A percentile compares a stretch with the other conserved stretches of the same genome.
These are phyloP conservation scores for Brassica incana DNA, from an alignment of 345 rosid genomes.

Conservation along the genomic window DNA sequence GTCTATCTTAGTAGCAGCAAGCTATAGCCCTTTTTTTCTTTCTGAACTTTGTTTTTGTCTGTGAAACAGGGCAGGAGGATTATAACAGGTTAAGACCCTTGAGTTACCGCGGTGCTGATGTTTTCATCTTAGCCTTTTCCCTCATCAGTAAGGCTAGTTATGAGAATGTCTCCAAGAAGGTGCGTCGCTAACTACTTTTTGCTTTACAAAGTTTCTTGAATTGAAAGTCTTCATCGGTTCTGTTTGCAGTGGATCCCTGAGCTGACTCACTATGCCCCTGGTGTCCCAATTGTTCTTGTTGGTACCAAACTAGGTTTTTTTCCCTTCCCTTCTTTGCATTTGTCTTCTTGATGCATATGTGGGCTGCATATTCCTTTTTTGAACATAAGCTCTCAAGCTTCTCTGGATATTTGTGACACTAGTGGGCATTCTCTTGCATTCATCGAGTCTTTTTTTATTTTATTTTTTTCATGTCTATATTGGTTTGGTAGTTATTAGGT, in stretches of 20 bases:
- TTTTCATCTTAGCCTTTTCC: constrained; percentile 89
- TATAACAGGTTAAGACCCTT: constrained; percentile 87
- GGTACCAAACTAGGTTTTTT: constrained; percentile 87
- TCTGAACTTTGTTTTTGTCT: constrained; percentile 6
- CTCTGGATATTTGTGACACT: neutral
- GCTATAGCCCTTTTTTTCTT: neutral
- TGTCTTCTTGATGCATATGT: neutral
- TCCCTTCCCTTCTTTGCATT: neutral
- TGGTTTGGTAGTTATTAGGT: neutral
- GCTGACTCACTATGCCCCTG: constrained; percentile 90
- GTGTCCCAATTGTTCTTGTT: constrained; percentile 87
- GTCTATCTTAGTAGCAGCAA: constrained; percentile 11
- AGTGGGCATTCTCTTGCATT: neutral
- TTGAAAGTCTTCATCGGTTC: neutral
- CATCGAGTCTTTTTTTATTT: neutral
- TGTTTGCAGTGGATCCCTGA: constrained; percentile 91
- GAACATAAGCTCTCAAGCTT: constrained; percentile 9
- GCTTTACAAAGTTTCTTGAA: neutral
- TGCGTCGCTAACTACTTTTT: constrained; percentile 7
- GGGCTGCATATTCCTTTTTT: neutral
- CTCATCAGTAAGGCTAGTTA: constrained; percentile 98
- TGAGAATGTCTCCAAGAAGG: constrained; percentile 97
- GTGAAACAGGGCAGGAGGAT: constrained; percentile 80
- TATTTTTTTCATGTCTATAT: neutral
- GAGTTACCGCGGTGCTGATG: constrained; percentile 96